A percentile compares a stretch with the other conserved stretches of the same genome.
These are phyloP conservation scores for Botrytis deweyae DNA, from an alignment of 2,329 filamentous ascomycete genomes.

Conservation along the genomic window DNA sequence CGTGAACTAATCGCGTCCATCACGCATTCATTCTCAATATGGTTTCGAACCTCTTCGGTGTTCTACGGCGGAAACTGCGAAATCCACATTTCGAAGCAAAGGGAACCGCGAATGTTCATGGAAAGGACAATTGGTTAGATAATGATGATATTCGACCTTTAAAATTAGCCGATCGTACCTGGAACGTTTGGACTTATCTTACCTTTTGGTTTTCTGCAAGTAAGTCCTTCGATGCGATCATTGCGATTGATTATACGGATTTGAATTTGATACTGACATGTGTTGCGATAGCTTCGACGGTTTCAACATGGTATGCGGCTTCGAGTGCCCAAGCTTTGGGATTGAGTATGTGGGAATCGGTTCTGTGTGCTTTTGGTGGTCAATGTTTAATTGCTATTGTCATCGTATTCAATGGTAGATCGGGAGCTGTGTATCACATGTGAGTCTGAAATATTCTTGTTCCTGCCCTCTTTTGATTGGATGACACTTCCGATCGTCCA, in stretches of 20 bases:
- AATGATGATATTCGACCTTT: conserved; percentile 46
- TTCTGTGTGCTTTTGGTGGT: conserved; percentile 45
- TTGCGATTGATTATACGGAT: no score
- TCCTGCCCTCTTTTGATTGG: not conserved
- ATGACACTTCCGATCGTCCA: no score
- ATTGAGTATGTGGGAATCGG: conserved; percentile 50
- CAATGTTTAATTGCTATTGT: conserved; percentile 44
- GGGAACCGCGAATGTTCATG: conserved; percentile 34
- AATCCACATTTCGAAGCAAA: conserved; percentile 26
- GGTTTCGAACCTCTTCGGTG: not conserved
- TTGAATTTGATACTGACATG: not conserved
- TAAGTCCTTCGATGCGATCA: not conserved
- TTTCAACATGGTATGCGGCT: conserved; percentile 44
- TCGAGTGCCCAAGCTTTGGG: conserved; percentile 45
- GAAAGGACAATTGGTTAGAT: conserved; percentile 40
- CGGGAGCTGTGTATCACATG: conserved; percentile 47
- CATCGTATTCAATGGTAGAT: conserved; percentile 46
- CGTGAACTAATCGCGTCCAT: not conserved
- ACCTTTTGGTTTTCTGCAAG: conserved; percentile 22
- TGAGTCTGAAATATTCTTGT: conserved; percentile 12
- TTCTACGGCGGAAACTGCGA: not conserved
- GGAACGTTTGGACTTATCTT: conserved; percentile 44
- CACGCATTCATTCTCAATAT: not conserved
- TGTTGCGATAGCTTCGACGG: conserved; percentile 37
- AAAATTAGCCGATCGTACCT: conserved; percentile 44